Percentiles rank a stretch among this genome's conserved stretches.
phyloP scores from a whole-genome alignment of 306 rosid species.

The Casuarina cunninghamiana region DNA sequence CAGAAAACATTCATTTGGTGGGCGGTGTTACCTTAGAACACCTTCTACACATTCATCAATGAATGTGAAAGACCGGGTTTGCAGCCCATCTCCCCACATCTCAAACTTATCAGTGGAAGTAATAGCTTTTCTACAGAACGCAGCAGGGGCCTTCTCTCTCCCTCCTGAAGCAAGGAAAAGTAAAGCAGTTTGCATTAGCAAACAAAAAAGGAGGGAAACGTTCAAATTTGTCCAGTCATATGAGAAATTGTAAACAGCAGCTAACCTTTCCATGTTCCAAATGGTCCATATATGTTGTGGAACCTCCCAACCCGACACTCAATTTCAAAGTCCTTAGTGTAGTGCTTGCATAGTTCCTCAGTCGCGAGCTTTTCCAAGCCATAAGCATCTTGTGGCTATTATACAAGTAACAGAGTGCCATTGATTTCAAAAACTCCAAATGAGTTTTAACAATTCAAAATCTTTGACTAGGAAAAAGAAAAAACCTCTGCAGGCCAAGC shows the following conservation, averaged over 20 bases:
- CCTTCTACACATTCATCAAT: slow-evolving; percentile 71
- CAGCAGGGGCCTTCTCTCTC: slow-evolving; percentile 66
- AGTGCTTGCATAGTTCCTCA: slow-evolving; percentile 65
- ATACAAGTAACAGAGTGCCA: not conserved
- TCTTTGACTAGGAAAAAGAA: not conserved
- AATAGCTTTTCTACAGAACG: slow-evolving; percentile 57
- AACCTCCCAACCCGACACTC: slow-evolving; percentile 58
- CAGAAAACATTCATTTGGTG: not conserved
- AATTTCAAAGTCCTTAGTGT: slow-evolving; percentile 54
- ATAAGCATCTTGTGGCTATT: slow-evolving; percentile 65
- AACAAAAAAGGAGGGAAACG: not conserved
- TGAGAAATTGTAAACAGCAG: not conserved
- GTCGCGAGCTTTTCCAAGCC: slow-evolving; percentile 63
- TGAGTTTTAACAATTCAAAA: not conserved
- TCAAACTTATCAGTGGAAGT: slow-evolving; percentile 53
- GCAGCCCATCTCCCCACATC: slow-evolving; percentile 73
- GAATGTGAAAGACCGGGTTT: slow-evolving; percentile 59
- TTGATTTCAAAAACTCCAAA: not conserved
- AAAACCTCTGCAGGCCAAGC: slow-evolving; percentile 69
- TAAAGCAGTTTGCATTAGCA: not conserved
- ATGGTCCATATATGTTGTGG: slow-evolving; percentile 60
- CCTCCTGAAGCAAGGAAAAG: slow-evolving; percentile 38
- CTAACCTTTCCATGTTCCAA: slow-evolving; percentile 62
- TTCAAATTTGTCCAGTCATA: not conserved
- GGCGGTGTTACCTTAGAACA: slow-evolving; percentile 42